Evolutionary conservation across 2,329 filamentous ascomycete genomes (phyloP).

Genomic region (Ceratocystis variospora): DNA sequence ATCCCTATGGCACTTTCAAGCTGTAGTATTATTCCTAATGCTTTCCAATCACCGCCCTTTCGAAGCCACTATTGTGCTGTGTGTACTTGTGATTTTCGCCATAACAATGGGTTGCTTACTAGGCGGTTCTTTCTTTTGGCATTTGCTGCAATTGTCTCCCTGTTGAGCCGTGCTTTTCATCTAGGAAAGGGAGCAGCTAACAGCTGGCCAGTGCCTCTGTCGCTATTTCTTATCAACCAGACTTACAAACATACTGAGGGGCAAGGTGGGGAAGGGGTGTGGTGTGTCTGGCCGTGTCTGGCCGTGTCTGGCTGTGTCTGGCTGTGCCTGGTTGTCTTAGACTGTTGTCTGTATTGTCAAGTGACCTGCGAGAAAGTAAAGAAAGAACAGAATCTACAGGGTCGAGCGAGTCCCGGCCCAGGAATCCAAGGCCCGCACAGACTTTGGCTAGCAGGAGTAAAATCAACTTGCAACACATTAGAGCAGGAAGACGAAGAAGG

Average conservation of each 20-base stretch:
- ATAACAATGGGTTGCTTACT: not conserved
- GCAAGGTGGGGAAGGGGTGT: not conserved
- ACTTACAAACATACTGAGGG: too few species aligned
- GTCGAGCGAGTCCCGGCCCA: not conserved
- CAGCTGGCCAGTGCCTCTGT: not conserved
- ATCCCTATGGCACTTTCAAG: not conserved
- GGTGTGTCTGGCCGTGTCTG: not conserved
- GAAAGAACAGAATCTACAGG: not conserved
- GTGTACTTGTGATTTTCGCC: not conserved
- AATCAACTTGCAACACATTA: not conserved
- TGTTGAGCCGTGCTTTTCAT: not conserved
- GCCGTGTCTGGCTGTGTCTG: too few species aligned
- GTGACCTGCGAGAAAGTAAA: not conserved
- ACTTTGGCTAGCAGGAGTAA: not conserved
- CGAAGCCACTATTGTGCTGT: not conserved
- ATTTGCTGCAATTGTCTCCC: not conserved
- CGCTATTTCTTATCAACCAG: not conserved
- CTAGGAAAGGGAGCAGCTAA: not conserved
- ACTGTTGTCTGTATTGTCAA: not conserved
- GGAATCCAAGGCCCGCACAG: not conserved
- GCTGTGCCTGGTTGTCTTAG: too few species aligned
- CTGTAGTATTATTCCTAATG: not conserved
- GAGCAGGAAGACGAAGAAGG: not conserved
- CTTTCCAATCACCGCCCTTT: not conserved
- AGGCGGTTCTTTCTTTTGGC: not conserved